Evolutionary conservation across 495 filamentous ascomycete genomes (phyloP), one percentile per base, ranked within the genome.

Genomic region (Schizothecium vesticola): DNA sequence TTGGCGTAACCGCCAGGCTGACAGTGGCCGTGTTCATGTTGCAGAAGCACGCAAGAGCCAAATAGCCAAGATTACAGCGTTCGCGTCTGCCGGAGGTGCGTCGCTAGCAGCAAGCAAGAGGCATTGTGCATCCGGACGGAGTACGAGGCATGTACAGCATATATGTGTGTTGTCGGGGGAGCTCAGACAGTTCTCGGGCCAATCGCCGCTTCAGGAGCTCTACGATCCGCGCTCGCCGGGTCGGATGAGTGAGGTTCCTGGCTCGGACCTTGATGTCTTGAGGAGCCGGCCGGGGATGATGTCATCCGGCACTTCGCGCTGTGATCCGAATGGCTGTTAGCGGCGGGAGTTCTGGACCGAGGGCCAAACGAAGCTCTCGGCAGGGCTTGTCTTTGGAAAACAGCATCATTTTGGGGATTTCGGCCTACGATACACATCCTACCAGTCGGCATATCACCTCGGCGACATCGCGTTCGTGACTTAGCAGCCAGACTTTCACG

Each of bases 11-110:
- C 29, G 90, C 92, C 67, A 89, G 82, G 31, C 84, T 83, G 55
- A 95, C 85, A 3, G 90, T 85, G 33, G 92, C 81, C 7, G 91
- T 94, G 76, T 92, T 92, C 77, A 95, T 83, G 11, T 19, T 73
- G 57, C 24, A 55, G 13, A 28, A 16, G 26, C 58, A 25, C 23
- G 28, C 58, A 25, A 2, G 22, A 19, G 25, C 23, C 25, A 25
- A 25, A 1, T 12, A 16, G 25, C 22, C 21, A 26, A 59, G 12
- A 26, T 11, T 13, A 59, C 22, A 19, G 13, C 56, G 7, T 3
- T n/a, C n/a, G 33, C 13, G 33, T 43, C 56, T 59, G 24, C 24
- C 23, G n/a, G 23, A 25, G 23, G 6, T 25, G 58, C 22, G 58
- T 59, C 58, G n/a, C 58, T 59, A 59, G 26, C 58, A 24, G 58